Conservation (phyloP, 2,329 filamentous ascomycete species). For the Lachnum nothofagi region DNA sequence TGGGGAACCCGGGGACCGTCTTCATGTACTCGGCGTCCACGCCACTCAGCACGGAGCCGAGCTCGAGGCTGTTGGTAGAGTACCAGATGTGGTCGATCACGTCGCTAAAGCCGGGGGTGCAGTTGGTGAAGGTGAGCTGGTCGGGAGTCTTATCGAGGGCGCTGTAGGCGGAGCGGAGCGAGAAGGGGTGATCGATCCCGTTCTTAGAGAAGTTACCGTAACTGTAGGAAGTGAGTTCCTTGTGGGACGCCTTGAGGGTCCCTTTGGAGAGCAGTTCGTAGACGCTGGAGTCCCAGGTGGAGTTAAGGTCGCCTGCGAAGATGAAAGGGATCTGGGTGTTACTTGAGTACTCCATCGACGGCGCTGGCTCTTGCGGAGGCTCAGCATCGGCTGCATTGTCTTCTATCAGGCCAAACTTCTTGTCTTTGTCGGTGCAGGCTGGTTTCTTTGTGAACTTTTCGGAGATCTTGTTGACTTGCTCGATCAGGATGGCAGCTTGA, state of each 20-base stretch:
- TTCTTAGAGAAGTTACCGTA: slow-evolving; percentile 92
- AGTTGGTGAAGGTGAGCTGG: slow-evolving; percentile 91
- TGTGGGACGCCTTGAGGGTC: slow-evolving; percentile 69
- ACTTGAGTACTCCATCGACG: slow-evolving; percentile 79
- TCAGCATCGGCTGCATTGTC: slow-evolving; percentile 47
- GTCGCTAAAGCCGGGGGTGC: slow-evolving; percentile 85
- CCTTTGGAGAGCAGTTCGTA: slow-evolving; percentile 86
- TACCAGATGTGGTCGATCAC: slow-evolving; percentile 99
- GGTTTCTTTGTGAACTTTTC: slow-evolving; percentile 79
- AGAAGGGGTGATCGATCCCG: slow-evolving; percentile 92
- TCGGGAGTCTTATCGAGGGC: slow-evolving; percentile 76
- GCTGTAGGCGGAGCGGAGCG: slow-evolving; percentile 82
- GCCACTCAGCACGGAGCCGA: slow-evolving; percentile 61
- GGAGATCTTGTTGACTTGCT: slow-evolving; percentile 78
- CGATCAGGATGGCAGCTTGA: slow-evolving; percentile 92
- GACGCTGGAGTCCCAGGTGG: slow-evolving; percentile 76
- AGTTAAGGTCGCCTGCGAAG: slow-evolving; percentile 96
- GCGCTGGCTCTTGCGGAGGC: slow-evolving; percentile 60
- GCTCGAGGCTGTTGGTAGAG: slow-evolving; percentile 69
- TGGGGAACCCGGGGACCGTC: slow-evolving; percentile 67
- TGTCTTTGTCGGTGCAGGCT: slow-evolving; percentile 70
- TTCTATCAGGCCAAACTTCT: slow-evolving; percentile 32
- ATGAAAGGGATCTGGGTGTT: slow-evolving; percentile 85
- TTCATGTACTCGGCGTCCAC: slow-evolving; percentile 68
- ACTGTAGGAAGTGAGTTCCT: slow-evolving; percentile 71